phyloP scores from a whole-genome alignment of 768 basidiomycete species.

The Lentinula detonsa region DNA sequence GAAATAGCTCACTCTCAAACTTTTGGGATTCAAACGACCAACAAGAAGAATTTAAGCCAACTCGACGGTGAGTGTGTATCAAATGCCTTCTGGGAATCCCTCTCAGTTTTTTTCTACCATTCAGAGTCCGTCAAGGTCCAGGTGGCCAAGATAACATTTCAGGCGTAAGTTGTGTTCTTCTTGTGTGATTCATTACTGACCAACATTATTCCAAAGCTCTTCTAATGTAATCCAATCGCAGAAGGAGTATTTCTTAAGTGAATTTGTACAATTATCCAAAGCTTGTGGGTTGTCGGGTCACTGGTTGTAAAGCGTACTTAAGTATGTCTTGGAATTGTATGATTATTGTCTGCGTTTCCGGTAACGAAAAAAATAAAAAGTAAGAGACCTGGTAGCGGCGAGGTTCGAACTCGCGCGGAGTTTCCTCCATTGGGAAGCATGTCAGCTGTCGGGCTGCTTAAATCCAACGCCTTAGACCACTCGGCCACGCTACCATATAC shows the following conservation, averaged over 20 bases:
- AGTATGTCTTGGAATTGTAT: too few relatives aligned
- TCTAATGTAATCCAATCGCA: background rate
- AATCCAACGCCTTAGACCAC: slow-evolving; percentile 93
- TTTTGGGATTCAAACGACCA: slow-evolving; percentile 43
- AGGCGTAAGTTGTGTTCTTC: slow-evolving; percentile 21
- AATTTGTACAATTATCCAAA: too few relatives aligned
- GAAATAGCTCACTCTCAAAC: slow-evolving; percentile 33
- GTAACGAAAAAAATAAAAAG: background rate
- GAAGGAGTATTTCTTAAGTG: too few relatives aligned
- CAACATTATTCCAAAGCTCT: background rate
- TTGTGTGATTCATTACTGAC: background rate
- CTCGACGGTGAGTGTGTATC: slow-evolving; percentile 45
- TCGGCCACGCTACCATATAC: slow-evolving; percentile 67
- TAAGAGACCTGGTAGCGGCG: slow-evolving; percentile 61
- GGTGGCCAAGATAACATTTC: slow-evolving; percentile 61
- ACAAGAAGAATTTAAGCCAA: slow-evolving; percentile 54
- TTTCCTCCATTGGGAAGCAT: slow-evolving; percentile 79
- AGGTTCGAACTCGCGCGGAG: slow-evolving; percentile 91
- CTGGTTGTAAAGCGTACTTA: too few relatives aligned
- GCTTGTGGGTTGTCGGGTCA: too few relatives aligned
- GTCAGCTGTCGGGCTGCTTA: slow-evolving; percentile 38
- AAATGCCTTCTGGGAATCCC: background rate
- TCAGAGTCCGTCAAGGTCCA: slow-evolving; percentile 61
- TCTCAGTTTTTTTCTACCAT: background rate
- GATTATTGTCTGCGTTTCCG: too few relatives aligned